Conservation (phyloP, 2,329 filamentous ascomycete genomes). For the Xylaria hypoxylon region DNA sequence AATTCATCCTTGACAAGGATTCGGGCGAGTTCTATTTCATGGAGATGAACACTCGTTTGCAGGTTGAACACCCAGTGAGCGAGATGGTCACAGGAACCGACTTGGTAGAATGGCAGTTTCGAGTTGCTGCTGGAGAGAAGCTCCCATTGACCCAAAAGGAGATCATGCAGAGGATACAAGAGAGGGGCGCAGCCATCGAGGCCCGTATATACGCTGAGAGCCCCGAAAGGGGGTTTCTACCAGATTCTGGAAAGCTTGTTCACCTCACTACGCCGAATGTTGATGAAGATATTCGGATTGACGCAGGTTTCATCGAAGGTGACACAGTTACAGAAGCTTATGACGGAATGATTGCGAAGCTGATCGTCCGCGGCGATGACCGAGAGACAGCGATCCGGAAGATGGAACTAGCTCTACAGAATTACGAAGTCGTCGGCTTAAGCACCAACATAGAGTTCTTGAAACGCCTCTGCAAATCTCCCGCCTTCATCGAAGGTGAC, state of each 20-base stretch:
- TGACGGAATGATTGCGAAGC: slow-evolving; percentile 98
- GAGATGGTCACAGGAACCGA: slow-evolving; percentile 76
- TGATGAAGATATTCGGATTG: slow-evolving; percentile 83
- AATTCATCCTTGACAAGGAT: slow-evolving; percentile 89
- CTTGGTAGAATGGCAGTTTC: slow-evolving; percentile 96
- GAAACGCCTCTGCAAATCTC: slow-evolving; percentile 84
- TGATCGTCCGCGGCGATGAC: slow-evolving; percentile 87
- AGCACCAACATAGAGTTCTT: slow-evolving; percentile 98
- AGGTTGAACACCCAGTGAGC: slow-evolving; percentile 96
- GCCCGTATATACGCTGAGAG: slow-evolving; percentile 97
- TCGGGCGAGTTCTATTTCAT: slow-evolving; percentile 84
- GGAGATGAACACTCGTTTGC: slow-evolving; percentile 88
- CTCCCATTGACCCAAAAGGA: slow-evolving; percentile 67
- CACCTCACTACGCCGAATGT: slow-evolving; percentile 80
- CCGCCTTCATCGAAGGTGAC: slow-evolving; percentile 84
- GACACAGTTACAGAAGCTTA: slow-evolving; percentile 95
- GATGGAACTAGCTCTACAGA: slow-evolving; percentile 80
- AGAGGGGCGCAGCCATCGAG: slow-evolving; percentile 89
- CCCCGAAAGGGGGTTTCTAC: slow-evolving; percentile 90
- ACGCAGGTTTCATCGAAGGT: slow-evolving; percentile 91
- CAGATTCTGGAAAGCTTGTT: slow-evolving; percentile 88
- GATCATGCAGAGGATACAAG: slow-evolving; percentile 80
- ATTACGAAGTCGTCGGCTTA: slow-evolving; percentile 92
- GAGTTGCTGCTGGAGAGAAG: slow-evolving; percentile 71
- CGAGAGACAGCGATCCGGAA: slow-evolving; percentile 85